A percentile compares a stretch with the other conserved stretches of the same genome.
Evolutionary conservation across 495 filamentous ascomycete species (phyloP).

Genomic region (Lasiosphaeriaceae sp.): DNA sequence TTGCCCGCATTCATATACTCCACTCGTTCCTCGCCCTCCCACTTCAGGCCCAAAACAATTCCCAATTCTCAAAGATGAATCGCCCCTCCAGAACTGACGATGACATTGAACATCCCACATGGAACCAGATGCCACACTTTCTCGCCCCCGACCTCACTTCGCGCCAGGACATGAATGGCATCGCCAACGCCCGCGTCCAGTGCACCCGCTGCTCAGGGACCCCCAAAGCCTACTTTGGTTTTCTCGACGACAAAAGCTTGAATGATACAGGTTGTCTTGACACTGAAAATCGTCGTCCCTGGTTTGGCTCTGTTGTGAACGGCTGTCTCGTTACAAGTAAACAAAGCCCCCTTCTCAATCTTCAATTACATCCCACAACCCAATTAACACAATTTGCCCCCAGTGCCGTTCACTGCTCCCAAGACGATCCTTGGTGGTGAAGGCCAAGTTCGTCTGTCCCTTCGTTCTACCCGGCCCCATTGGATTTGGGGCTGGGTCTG

Average conservation of each 20-base stretch:
- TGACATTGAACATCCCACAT: constrained; percentile 47
- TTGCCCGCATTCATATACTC: too few relatives aligned
- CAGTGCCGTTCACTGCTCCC: constrained; percentile 23
- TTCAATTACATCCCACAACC: not conserved
- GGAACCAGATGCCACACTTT: constrained; percentile 57
- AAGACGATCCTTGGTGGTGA: constrained; percentile 29
- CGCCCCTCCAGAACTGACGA: constrained; percentile 63
- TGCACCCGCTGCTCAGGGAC: constrained; percentile 10
- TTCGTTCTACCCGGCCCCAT: constrained; percentile 8
- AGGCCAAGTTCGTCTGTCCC: constrained; percentile 24
- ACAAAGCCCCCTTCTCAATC: not conserved
- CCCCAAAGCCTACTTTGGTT: not conserved
- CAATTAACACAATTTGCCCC: constrained; percentile 1
- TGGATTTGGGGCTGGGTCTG: constrained; percentile 22
- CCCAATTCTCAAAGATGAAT: constrained; percentile 44
- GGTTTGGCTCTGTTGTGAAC: not conserved
- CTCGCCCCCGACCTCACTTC: constrained; percentile 58
- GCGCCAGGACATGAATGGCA: constrained; percentile 60
- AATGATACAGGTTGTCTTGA: not conserved
- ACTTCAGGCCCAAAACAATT: not conserved
- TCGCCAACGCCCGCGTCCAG: constrained; percentile 32
- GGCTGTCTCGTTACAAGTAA: not conserved
- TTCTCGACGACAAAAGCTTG: not conserved
- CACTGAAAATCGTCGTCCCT: not conserved
- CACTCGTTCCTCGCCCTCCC: not conserved